A percentile compares a stretch with the other conserved stretches of the same genome.
Evolutionary conservation across 2,329 filamentous ascomycete genomes (phyloP).

Genomic region (Aspergillus unguis): DNA sequence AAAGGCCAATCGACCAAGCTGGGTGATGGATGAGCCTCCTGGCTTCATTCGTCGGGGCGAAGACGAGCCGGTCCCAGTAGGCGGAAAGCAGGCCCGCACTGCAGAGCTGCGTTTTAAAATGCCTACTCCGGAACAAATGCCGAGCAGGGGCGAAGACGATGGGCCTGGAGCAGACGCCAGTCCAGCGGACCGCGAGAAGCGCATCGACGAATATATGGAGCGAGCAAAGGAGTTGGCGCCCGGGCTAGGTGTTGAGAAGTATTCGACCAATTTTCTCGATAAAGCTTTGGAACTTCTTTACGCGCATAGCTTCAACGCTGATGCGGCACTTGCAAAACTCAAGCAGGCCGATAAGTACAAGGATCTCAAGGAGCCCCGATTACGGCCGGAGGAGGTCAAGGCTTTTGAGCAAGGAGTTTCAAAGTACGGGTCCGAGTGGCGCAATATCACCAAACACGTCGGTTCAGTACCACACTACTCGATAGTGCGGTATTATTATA

Average conservation of each 20-base stretch:
- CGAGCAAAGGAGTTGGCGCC: conserved; percentile 63
- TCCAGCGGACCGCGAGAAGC: conserved; percentile 47
- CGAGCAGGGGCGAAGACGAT: conserved; percentile 45
- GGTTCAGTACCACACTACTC: conserved; percentile 71
- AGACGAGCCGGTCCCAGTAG: conserved; percentile 59
- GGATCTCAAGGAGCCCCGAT: conserved; percentile 78
- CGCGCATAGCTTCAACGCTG: conserved; percentile 66
- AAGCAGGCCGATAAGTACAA: conserved; percentile 63
- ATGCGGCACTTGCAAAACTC: conserved; percentile 68
- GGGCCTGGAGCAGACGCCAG: conserved; percentile 35
- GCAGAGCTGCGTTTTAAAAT: conserved; percentile 76
- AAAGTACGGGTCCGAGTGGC: conserved; percentile 88
- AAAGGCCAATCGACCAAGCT: conserved; percentile 80
- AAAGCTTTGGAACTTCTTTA: conserved; percentile 74
- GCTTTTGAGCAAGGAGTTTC: conserved; percentile 87
- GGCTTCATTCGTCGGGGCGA: conserved; percentile 84
- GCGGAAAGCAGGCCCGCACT: conserved; percentile 71
- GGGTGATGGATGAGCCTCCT: conserved; percentile 85
- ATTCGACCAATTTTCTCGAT: conserved; percentile 83
- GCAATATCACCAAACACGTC: conserved; percentile 78
- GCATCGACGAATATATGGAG: conserved; percentile 74
- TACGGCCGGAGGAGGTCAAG: conserved; percentile 75
- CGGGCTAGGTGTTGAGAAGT: conserved; percentile 66
- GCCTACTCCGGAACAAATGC: conserved; percentile 52
- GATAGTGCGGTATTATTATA: conserved; percentile 91